These are phyloP conservation scores for Paramecium tetraurelia DNA, from an alignment of 73 alveolate species.

Conservation along the genomic window DNA sequence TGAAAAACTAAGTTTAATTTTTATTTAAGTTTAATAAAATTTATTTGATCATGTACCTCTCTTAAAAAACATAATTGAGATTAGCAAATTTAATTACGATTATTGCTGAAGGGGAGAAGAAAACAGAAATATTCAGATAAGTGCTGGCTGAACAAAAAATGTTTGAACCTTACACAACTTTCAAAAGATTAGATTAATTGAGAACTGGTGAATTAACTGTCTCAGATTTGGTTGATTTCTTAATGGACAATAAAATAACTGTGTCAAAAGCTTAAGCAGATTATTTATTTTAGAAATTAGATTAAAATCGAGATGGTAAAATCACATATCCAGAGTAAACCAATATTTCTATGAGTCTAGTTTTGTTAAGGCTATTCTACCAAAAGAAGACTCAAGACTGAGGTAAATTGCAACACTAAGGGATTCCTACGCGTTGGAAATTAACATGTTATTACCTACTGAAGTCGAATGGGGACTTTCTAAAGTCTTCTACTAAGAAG, in stretches of 20 bases:
- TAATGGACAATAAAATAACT: constrained; percentile 31
- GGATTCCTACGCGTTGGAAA: neutral
- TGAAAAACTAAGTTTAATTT: neutral
- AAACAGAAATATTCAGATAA: constrained; percentile 8
- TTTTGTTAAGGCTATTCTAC: constrained; percentile 20
- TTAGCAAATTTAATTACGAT: neutral
- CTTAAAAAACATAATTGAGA: neutral
- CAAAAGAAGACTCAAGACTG: constrained; percentile 13
- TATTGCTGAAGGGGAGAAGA: constrained; percentile 30
- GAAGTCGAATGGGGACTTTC: constrained; percentile 53
- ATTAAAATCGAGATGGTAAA: constrained; percentile 27
- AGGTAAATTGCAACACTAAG: neutral
- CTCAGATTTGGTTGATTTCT: neutral
- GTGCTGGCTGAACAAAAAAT: constrained; percentile 4
- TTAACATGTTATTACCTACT: constrained; percentile 18
- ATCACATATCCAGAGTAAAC: constrained; percentile 46
- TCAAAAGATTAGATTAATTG: constrained; percentile 21
- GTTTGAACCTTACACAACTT: constrained; percentile 41
- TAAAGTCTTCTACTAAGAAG: neutral
- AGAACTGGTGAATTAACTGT: constrained; percentile 34
- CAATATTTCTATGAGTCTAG: neutral
- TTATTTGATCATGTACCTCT: constrained; percentile 34
- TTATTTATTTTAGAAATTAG: neutral
- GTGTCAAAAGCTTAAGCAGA: constrained; percentile 2
- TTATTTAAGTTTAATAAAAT: neutral